Evolutionary conservation across 345 rosid species (phyloP).

Genomic region (Moricandia moricandioides): DNA sequence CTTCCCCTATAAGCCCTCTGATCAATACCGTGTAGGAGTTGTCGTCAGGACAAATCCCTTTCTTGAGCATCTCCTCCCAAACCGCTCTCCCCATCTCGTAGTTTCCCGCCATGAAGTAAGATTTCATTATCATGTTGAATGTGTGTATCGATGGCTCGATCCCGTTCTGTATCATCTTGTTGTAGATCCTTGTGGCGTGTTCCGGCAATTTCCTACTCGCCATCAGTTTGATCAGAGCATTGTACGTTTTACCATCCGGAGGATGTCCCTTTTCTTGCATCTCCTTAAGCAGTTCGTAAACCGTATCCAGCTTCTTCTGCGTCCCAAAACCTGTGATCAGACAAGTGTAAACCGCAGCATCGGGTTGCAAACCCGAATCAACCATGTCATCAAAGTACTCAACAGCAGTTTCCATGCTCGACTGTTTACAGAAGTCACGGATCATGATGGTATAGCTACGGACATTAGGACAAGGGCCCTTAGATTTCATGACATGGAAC

Average conservation of each 20-base stretch:
- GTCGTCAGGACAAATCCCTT: constrained; percentile 77
- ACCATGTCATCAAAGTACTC: constrained; percentile 78
- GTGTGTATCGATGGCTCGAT: constrained; percentile 71
- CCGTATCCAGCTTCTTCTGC: constrained; percentile 63
- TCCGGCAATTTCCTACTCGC: constrained; percentile 60
- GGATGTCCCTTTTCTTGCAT: constrained; percentile 77
- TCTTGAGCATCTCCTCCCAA: constrained; percentile 82
- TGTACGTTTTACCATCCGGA: constrained; percentile 82
- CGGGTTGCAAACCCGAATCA: constrained; percentile 55
- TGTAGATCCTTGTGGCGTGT: constrained; percentile 63
- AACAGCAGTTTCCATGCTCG: constrained; percentile 64
- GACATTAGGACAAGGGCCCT: constrained; percentile 70
- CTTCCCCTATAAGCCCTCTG: constrained; percentile 70
- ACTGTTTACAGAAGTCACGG: constrained; percentile 67
- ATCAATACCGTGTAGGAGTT: constrained; percentile 78
- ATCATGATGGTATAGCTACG: constrained; percentile 75
- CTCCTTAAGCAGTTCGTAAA: constrained; percentile 62
- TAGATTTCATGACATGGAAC: constrained; percentile 78
- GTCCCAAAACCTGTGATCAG: constrained; percentile 82
- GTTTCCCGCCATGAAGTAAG: constrained; percentile 62
- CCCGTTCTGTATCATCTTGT: constrained; percentile 60
- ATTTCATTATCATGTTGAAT: constrained; percentile 82
- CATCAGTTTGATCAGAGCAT: constrained; percentile 75
- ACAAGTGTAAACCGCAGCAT: constrained; percentile 79
- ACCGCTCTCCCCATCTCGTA: constrained; percentile 59